phyloP scores from a whole-genome alignment of 148 eudicot species.

The Rhododendron kiyosumense region DNA sequence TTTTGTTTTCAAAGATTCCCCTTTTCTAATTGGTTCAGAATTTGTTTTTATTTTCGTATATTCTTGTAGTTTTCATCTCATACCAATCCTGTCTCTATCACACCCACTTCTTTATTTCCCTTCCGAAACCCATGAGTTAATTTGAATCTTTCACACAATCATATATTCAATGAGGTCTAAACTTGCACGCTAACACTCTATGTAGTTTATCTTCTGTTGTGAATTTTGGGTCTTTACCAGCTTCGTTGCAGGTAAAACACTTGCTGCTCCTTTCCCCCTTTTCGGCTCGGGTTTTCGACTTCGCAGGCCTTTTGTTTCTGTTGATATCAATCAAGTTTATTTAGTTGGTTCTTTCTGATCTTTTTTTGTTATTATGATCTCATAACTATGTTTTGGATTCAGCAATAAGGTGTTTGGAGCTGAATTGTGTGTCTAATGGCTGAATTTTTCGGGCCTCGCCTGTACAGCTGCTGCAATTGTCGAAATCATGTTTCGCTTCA shows the following conservation, averaged over 20 bases:
- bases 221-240: neutral
- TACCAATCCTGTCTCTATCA: constrained; percentile 12
- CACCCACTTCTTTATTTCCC: neutral
- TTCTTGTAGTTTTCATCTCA: constrained; percentile 9
- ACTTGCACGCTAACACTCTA: constrained; percentile 9
- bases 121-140: neutral
- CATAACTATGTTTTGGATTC: neutral
- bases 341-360: neutral
- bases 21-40: neutral
- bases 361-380: neutral
- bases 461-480: constrained; percentile 49
- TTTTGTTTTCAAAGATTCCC: neutral
- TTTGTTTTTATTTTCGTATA: neutral
- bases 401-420: constrained; percentile 9
- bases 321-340: neutral
- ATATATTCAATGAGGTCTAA: constrained; percentile 4
- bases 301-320: neutral
- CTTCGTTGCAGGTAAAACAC: neutral
- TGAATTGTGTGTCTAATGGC: constrained; percentile 25
- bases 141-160: neutral
- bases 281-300: neutral
- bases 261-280: neutral
- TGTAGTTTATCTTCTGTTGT: neutral
- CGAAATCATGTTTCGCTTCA: constrained; percentile 34
- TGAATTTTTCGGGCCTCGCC: constrained; percentile 34